phyloP scores from a whole-genome alignment of 768 basidiomycete genomes.

The Boletus tomentosulus region DNA sequence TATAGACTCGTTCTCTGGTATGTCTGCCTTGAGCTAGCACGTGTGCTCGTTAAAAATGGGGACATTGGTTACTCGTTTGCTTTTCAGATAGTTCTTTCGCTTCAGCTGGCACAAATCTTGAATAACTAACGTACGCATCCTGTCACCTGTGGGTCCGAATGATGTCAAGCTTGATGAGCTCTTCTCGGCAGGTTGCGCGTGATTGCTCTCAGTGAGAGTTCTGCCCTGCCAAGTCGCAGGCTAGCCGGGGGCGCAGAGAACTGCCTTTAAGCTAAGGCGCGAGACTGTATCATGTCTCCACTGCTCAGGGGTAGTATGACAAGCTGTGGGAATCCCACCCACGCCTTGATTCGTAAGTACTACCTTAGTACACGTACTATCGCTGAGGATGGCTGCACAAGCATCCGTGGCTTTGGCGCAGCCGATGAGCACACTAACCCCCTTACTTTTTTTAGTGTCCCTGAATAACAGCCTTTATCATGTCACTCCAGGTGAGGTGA shows the following conservation, averaged over 20 bases:
- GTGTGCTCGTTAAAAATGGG: no score
- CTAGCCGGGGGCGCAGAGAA: background rate
- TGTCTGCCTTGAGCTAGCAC: no score
- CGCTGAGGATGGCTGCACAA: background rate
- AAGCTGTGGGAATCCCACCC: conserved; percentile 14
- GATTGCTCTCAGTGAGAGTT: background rate
- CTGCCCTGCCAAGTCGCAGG: background rate
- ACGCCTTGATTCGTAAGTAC: conserved; percentile 8
- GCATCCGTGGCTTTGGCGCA: background rate
- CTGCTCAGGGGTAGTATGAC: background rate
- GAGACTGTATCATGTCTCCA: background rate
- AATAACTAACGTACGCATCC: no score
- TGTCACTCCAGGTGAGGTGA: conserved; percentile 1
- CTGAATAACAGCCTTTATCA: background rate
- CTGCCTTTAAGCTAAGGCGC: background rate
- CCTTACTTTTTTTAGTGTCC: background rate
- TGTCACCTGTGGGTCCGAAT: background rate
- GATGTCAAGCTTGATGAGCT: background rate
- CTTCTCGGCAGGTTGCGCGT: background rate
- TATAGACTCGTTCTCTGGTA: no score
- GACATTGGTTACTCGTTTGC: no score
- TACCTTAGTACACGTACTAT: background rate
- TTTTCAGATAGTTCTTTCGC: no score
- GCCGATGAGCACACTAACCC: background rate
- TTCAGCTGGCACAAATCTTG: no score